A percentile compares a stretch with the other conserved stretches of the same genome.
phyloP scores from a whole-genome alignment of 768 basidiomycete genomes.

The Suillus ampliporus region DNA sequence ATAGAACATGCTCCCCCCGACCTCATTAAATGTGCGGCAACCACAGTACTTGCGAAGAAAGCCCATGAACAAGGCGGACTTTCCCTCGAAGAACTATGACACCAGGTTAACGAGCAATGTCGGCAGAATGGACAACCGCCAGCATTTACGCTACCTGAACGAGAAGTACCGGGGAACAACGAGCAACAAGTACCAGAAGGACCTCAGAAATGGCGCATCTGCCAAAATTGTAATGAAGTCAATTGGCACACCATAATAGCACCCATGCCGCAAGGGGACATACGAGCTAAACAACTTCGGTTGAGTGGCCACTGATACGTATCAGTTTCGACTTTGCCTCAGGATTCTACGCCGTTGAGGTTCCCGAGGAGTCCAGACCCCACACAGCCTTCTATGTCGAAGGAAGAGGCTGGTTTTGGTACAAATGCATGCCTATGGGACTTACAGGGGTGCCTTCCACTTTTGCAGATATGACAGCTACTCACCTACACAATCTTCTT shows the following conservation, averaged over 20 bases:
- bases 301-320: conserved; percentile 27
- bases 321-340: conserved; percentile 27
- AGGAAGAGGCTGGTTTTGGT: conserved; percentile 28
- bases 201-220: too few relatives aligned
- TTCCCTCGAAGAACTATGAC: conserved; percentile 39
- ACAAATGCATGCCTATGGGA: conserved; percentile 30
- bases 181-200: too few relatives aligned
- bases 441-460: conserved; percentile 30
- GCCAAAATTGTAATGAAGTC: too few relatives aligned
- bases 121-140: too few relatives aligned
- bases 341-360: conserved; percentile 29
- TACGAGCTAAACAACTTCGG: conserved; percentile 23
- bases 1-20: not conserved
- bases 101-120: too few relatives aligned
- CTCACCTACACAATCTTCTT: conserved; percentile 21
- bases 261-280: too few relatives aligned
- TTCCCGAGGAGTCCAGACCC: conserved; percentile 18
- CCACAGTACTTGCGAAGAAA: conserved; percentile 45
- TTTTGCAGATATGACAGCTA: conserved; percentile 9
- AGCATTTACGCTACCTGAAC: too few relatives aligned
- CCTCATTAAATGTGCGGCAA: not conserved
- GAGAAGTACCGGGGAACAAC: too few relatives aligned
- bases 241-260: too few relatives aligned
- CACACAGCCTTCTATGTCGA: conserved; percentile 29
- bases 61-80: conserved; percentile 38